Evolutionary conservation across 2,329 filamentous ascomycete species (phyloP), one percentile per base, ranked within the genome.

Genomic region (Teratosphaeria nubilosa): DNA sequence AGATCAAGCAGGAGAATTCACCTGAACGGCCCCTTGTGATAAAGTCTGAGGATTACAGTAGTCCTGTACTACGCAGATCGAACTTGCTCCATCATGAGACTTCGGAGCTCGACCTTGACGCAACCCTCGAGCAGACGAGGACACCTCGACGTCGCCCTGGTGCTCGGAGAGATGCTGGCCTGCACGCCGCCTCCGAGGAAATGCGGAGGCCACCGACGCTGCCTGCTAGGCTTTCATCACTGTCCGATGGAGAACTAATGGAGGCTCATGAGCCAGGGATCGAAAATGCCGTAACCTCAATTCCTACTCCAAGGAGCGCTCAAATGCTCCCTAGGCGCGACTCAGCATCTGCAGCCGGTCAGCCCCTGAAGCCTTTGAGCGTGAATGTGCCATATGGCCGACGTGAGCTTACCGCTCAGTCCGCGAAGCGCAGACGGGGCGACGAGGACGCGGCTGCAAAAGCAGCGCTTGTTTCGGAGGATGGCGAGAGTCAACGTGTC

Each of bases 31-130:
- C 67, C 7, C 66, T 74, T 37, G 68, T 65, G 24, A 64, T 78
- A 54, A 75, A 75, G 58, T 73, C 75, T 16, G 75, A 78, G 58
- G 67, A 64, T 9, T 60, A 56, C 54, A 74, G 72, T 54, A 76
- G 74, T 58, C 69, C 72, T 24, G 66, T 56, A 31, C 22, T 45
- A 16, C 51, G 32, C 9, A 53, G 51, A n/a, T 65, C 61, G 10
- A 61, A 69, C 3, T 53, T 68, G 20, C 51, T 65, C 4, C 70
- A 71, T 10, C 72, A 66, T 7, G 72, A 76, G 57, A 76, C 74
- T 1, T 72, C 78, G 32, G 77, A 79, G 63, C 69, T 79, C 2
- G 77, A 79, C 59, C 70, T 71, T 16, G 59, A 73, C 6, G 65
- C 41, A n/a, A 20, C 16, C 22, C 16, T 65, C 2, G 63, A 65